These are phyloP conservation scores for Amaranthus cruentus DNA, from an alignment of 148 eudicot species.

Conservation along the genomic window DNA sequence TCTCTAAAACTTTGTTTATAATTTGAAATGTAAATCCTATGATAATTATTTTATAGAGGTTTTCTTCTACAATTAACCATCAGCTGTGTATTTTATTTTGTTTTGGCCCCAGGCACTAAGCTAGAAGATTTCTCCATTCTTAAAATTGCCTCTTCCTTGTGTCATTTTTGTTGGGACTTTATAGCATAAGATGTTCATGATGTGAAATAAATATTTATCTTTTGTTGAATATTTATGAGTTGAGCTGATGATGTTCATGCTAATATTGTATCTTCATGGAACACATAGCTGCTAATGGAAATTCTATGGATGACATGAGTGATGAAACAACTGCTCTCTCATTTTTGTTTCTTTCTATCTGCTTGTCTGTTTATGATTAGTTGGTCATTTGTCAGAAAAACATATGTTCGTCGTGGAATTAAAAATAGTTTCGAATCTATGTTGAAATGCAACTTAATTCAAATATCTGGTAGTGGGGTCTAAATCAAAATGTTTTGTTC, in stretches of 20 bases:
- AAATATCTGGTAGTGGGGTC: no score
- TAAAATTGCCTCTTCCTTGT: not conserved
- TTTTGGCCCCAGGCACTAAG: not conserved
- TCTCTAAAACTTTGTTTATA: not conserved
- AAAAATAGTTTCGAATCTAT: not conserved
- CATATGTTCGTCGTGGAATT: not conserved
- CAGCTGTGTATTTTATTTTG: not conserved
- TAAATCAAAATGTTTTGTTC: not conserved
- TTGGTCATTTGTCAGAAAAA: not conserved
- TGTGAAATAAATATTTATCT: not conserved
- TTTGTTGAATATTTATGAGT: not conserved
- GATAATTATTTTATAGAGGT: not conserved
- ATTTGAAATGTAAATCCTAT: not conserved
- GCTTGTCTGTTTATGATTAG: not conserved
- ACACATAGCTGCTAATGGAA: not conserved
- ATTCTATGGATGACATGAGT: not conserved
- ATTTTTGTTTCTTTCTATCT: not conserved
- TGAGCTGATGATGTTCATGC: not conserved
- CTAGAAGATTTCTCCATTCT: not conserved
- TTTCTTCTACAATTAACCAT: not conserved
- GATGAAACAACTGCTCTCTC: not conserved
- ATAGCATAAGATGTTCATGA: not conserved
- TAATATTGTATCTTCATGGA: not conserved
- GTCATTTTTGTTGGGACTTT: constrained; percentile 1
- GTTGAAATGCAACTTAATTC: not conserved